phyloP scores from a whole-genome alignment of 2,329 filamentous ascomycete species.

The Calcarisporium arbuscula region DNA sequence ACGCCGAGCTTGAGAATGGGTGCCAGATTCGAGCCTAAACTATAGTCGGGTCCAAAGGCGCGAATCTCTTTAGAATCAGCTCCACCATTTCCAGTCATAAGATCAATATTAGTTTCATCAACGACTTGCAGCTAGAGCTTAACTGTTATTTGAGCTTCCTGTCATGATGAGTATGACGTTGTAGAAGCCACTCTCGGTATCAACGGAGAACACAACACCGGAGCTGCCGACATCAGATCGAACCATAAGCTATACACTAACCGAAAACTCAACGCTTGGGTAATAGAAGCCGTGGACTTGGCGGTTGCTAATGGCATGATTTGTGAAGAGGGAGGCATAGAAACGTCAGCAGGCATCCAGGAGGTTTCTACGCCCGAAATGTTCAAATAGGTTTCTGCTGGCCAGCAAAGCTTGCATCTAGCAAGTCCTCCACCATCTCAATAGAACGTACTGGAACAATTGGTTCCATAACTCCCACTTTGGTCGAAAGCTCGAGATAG shows the following conservation, averaged over 20 bases:
- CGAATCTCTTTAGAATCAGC: no score
- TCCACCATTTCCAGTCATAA: background rate
- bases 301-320: conserved; percentile 29
- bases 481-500: conserved; percentile 21
- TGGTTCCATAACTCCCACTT: conserved; percentile 14
- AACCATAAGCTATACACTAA: conserved; percentile 24
- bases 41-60: no score
- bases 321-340: conserved; percentile 32
- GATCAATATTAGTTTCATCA: conserved; percentile 32
- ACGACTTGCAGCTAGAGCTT: conserved; percentile 38
- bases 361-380: conserved; percentile 23
- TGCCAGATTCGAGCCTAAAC: no score
- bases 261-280: conserved; percentile 19
- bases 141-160: conserved; percentile 16
- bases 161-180: conserved; percentile 32
- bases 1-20: no score
- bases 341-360: conserved; percentile 28
- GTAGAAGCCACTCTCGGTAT: conserved; percentile 32
- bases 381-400: conserved; percentile 30
- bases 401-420: conserved; percentile 31
- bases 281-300: conserved; percentile 20
- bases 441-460: conserved; percentile 32
- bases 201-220: conserved; percentile 34
- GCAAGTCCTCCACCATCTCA: conserved; percentile 31
- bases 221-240: conserved; percentile 26